Conservation (phyloP, 2,329 filamentous ascomycete species). For the Penicillium sp. region DNA sequence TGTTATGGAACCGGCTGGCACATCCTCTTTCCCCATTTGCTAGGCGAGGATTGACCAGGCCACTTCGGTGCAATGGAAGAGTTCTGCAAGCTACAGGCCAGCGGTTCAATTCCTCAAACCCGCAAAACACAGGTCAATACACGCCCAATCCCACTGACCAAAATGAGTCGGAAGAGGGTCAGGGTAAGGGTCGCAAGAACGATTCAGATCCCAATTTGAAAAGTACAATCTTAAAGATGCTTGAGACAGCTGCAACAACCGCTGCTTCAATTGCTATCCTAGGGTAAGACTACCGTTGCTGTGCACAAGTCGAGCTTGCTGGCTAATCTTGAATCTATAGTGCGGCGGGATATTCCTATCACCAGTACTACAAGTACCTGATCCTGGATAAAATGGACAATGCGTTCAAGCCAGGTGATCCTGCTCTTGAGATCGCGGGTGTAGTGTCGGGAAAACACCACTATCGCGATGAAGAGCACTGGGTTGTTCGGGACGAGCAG, state of each 20-base stretch:
- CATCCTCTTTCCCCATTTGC: slow-evolving; percentile 31
- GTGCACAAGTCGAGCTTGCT: not conserved
- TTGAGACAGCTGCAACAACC: slow-evolving; percentile 76
- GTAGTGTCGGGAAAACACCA: slow-evolving; percentile 46
- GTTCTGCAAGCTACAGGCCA: slow-evolving; percentile 23
- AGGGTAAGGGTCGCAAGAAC: slow-evolving; percentile 27
- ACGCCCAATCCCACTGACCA: slow-evolving; percentile 40
- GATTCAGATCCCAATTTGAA: slow-evolving; percentile 42
- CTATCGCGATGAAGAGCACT: slow-evolving; percentile 63
- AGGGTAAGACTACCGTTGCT: slow-evolving; percentile 51
- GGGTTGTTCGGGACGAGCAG: slow-evolving; percentile 87
- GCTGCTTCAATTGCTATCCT: slow-evolving; percentile 76
- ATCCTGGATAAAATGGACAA: slow-evolving; percentile 92
- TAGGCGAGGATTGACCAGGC: slow-evolving; percentile 27
- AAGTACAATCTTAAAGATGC: slow-evolving; percentile 64
- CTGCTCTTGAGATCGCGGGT: slow-evolving; percentile 80
- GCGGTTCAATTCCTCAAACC: slow-evolving; percentile 36
- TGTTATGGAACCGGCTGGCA: slow-evolving; percentile 36
- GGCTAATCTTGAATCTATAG: slow-evolving; percentile 35
- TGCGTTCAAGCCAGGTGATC: slow-evolving; percentile 91
- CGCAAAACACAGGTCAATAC: slow-evolving; percentile 28
- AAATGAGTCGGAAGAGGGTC: slow-evolving; percentile 38
- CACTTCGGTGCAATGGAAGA: slow-evolving; percentile 18
- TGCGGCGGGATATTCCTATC: slow-evolving; percentile 76
- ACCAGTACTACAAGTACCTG: slow-evolving; percentile 84